These are phyloP conservation scores for Pisolithus sp. DNA, from an alignment of 768 basidiomycete genomes.

Conservation along the genomic window DNA sequence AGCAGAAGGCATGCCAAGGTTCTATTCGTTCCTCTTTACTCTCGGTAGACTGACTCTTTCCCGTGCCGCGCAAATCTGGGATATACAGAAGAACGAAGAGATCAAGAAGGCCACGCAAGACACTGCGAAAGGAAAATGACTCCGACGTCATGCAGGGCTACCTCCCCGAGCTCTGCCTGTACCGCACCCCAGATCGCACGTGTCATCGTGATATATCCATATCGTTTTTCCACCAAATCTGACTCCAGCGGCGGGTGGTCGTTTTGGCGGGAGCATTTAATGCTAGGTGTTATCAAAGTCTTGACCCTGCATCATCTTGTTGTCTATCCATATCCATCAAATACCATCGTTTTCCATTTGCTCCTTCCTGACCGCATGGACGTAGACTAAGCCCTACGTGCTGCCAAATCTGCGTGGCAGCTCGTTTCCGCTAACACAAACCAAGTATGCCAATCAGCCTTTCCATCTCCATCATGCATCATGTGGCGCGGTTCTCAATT, in stretches of 20 bases:
- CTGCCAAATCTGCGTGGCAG: too few species aligned
- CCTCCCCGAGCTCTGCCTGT: slow-evolving; percentile 10
- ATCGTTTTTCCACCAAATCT: too few species aligned
- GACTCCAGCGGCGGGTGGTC: slow-evolving; percentile 2
- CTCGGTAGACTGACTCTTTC: neutral
- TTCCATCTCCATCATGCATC: too few species aligned
- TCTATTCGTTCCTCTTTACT: slow-evolving; percentile 1
- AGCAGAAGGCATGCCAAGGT: slow-evolving; percentile 59
- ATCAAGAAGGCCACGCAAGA: slow-evolving; percentile 36
- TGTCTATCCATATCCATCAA: neutral
- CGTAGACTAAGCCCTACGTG: too few species aligned
- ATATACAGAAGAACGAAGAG: slow-evolving; percentile 49
- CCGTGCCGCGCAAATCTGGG: slow-evolving; percentile 5
- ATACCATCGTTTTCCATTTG: neutral
- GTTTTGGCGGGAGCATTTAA: slow-evolving; percentile 9
- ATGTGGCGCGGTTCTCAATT: too few species aligned
- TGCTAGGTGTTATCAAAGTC: slow-evolving; percentile 8
- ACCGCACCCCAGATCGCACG: neutral
- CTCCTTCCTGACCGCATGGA: too few species aligned
- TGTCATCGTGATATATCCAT: neutral
- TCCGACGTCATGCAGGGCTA: slow-evolving; percentile 12
- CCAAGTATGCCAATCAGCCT: too few species aligned
- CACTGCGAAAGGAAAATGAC: slow-evolving; percentile 31
- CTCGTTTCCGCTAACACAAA: too few species aligned
- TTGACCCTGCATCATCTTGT: neutral